These are phyloP conservation scores for Agapanthus africanus DNA, from an alignment of 106 monocot genomes.

Conservation along the genomic window DNA sequence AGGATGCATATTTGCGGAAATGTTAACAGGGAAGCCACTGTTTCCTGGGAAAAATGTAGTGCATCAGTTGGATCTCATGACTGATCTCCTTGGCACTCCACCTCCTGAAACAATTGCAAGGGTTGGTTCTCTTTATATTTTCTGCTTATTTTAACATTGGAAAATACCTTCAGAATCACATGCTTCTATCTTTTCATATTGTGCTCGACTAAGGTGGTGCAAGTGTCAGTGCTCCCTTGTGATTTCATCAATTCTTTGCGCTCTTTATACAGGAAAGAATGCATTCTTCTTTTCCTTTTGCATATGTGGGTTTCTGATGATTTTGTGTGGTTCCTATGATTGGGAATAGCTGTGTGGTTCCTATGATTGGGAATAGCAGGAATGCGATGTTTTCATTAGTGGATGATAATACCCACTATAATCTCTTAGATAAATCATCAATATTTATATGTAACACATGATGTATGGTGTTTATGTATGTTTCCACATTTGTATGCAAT, in stretches of 20 bases:
- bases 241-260: not conserved
- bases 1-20: slow-evolving; percentile 69
- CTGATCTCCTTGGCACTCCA: slow-evolving; percentile 57
- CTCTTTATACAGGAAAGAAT: not conserved
- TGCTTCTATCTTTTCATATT: too few species aligned
- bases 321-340: too few species aligned
- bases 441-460: not conserved
- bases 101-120: slow-evolving; percentile 35
- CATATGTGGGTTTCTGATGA: not conserved
- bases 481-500: not conserved
- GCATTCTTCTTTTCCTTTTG: not conserved
- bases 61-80: slow-evolving; percentile 66
- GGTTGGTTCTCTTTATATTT: slow-evolving; percentile 26
- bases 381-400: not conserved
- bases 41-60: slow-evolving; percentile 67
- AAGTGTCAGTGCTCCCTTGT: too few species aligned
- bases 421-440: not conserved
- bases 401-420: not conserved
- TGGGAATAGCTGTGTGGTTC: too few species aligned
- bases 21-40: slow-evolving; percentile 43
- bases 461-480: not conserved
- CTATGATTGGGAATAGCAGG: not conserved
- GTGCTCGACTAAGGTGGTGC: too few species aligned
- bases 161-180: too few species aligned
- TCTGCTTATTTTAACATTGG: not conserved